These are phyloP conservation scores for Dimargaris cristalligena DNA, from an alignment of 192 early-diverging fungal genomes.

Conservation along the genomic window DNA sequence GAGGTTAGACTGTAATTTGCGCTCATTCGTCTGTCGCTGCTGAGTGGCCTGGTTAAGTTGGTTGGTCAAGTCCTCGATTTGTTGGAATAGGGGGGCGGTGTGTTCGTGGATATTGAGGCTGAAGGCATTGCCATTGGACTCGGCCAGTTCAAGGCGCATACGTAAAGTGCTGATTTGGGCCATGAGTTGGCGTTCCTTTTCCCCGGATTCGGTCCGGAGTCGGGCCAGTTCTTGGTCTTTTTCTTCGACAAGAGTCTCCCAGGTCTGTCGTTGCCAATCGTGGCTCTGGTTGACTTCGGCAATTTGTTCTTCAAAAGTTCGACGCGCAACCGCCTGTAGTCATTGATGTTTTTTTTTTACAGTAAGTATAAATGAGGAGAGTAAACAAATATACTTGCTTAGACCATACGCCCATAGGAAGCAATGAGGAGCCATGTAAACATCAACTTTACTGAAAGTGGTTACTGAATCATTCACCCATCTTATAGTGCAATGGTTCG, in stretches of 20 bases:
- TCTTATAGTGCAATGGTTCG: too few species aligned
- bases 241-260: conserved; percentile 12
- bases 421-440: too few species aligned
- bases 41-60: conserved; percentile 17
- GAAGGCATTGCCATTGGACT: conserved; percentile 18
- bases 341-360: too few species aligned
- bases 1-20: conserved; percentile 14
- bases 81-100: conserved; percentile 24
- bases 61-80: conserved; percentile 23
- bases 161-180: conserved; percentile 20
- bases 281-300: too few species aligned
- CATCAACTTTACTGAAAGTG: too few species aligned
- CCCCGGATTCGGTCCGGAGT: background rate
- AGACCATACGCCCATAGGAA: too few species aligned
- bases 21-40: conserved; percentile 17
- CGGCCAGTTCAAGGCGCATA: conserved; percentile 20
- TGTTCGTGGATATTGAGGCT: conserved; percentile 23
- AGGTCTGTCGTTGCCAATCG: conserved; percentile 6
- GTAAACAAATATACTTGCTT: too few species aligned
- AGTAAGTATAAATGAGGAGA: too few species aligned
- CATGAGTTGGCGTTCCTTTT: background rate
- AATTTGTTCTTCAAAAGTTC: too few species aligned
- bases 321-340: too few species aligned
- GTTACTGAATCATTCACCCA: too few species aligned
- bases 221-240: conserved; percentile 21